Evolutionary conservation across 805 yeast species (phyloP).

Genomic region (Scheffersomyces amazonensis): DNA sequence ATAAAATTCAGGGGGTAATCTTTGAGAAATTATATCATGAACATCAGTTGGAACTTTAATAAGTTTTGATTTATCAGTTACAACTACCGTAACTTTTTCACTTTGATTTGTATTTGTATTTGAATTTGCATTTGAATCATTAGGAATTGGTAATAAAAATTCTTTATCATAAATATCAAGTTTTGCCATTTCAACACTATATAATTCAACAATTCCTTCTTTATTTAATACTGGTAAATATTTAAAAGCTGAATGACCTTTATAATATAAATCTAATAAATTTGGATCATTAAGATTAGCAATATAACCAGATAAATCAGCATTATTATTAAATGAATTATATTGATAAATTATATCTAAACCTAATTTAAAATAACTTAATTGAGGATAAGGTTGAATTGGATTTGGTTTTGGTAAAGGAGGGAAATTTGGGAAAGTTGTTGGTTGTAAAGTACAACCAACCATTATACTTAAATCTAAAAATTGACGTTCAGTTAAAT

Average conservation of each 20-base stretch:
- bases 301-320: slow-evolving; percentile 43
- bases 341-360: slow-evolving; percentile 37
- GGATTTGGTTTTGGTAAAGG: slow-evolving; percentile 41
- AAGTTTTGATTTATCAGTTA: background rate
- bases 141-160: slow-evolving; percentile 5
- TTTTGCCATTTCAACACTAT: slow-evolving; percentile 39
- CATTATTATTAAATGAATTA: slow-evolving; percentile 18
- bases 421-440: slow-evolving; percentile 53
- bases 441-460: slow-evolving; percentile 75
- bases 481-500: slow-evolving; percentile 62
- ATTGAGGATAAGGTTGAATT: slow-evolving; percentile 36
- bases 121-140: slow-evolving; percentile 4
- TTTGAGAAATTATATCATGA: slow-evolving; percentile 77
- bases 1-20: slow-evolving; percentile 81
- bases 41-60: slow-evolving; percentile 68
- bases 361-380: slow-evolving; percentile 38
- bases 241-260: slow-evolving; percentile 65
- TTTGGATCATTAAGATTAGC: slow-evolving; percentile 45
- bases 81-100: background rate
- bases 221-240: slow-evolving; percentile 71
- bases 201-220: slow-evolving; percentile 67
- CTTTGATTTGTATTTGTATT: background rate
- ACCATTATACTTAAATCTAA: slow-evolving; percentile 73
- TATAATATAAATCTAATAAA: slow-evolving; percentile 52
- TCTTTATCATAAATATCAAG: slow-evolving; percentile 18